Base-by-base conservation (phyloP, 2,329 filamentous ascomycete genomes). In the Blumeriella jaapii region DNA sequence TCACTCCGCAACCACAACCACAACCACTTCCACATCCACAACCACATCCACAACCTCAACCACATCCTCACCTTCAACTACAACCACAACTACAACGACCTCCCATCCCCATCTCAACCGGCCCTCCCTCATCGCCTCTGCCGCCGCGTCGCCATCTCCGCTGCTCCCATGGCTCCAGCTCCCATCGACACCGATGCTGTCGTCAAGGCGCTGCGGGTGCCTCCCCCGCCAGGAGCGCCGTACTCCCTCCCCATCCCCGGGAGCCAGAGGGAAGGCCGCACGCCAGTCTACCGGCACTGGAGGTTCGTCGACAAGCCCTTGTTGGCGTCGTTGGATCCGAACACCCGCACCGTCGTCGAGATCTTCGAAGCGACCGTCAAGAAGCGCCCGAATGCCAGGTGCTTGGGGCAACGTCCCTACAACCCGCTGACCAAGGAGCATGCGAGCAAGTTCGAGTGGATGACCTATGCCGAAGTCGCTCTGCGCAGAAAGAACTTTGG, bases 401-500 rank as follows among this genome's bases (percentile, higher is more conserved):
- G 82, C 59, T 65, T 96, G 40, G 91, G 91, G 38, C 73, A 73
- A 57, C 76, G 91, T 45, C 72, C 80, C 4, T 96, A 84, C 70
- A 78, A 93, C 58, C 60, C 80, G 3, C 62, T 61, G 23, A 83
- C 76, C 31, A 79, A 86, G 62, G 69, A 71, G 2, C 94, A 74
- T 60, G 69, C 71, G 44, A 73, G 74, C 46, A 35, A 35, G 19
- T 98, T 82, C 56, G 68, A 78, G 40, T 96, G 87, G 86, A 62
- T 87, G 50, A 82, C 78, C 40, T 96, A 93, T 53, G 69, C 67
- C 51, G 75, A 91, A 41, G 71, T 89, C n/a, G 77, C 80, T 41
- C 69, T 74, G 61, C 74, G 87, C 55, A 76, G 83, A 54, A 81
- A 79, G 55, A 83, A 91, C 57, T 72, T 95, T 48, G 91, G 91